phyloP scores from a whole-genome alignment of 1,284 basidiomycete genomes.

The Inonotus hispidus region DNA sequence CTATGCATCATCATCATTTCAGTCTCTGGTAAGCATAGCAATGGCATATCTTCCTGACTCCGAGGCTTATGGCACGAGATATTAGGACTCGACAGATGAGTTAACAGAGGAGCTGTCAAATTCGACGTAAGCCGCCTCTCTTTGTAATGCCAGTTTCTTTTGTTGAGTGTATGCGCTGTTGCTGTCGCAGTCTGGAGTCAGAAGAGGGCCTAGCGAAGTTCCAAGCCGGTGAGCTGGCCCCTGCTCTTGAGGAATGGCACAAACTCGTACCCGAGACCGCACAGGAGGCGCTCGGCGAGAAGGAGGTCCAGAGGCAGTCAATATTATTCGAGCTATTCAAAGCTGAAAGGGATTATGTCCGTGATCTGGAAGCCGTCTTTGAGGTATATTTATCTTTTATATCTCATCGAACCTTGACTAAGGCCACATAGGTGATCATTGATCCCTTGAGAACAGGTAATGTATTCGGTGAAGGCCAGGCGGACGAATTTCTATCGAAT shows the following conservation, averaged over 20 bases:
- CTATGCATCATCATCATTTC: constrained; percentile 14
- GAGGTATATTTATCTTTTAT: constrained; percentile 40
- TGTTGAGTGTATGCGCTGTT: background rate
- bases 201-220: constrained; percentile 61
- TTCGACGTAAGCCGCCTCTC: constrained; percentile 41
- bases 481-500: constrained; percentile 57
- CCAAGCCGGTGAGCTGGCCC: constrained; percentile 53
- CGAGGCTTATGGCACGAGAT: background rate
- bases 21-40: background rate
- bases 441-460: constrained; percentile 47
- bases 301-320: constrained; percentile 75
- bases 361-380: constrained; percentile 62
- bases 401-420: constrained; percentile 9
- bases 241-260: constrained; percentile 72
- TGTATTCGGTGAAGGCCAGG: constrained; percentile 45
- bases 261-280: constrained; percentile 64
- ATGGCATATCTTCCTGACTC: background rate
- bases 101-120: constrained; percentile 47
- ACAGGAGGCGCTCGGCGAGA: constrained; percentile 58
- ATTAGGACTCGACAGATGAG: constrained; percentile 26
- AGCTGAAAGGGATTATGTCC: constrained; percentile 75
- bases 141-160: background rate
- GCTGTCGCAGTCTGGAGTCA: constrained; percentile 44
- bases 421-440: constrained; percentile 56
- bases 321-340: constrained; percentile 80